phyloP scores from a whole-genome alignment of 1,284 basidiomycete species.

The Salmacisia buchloeana region DNA sequence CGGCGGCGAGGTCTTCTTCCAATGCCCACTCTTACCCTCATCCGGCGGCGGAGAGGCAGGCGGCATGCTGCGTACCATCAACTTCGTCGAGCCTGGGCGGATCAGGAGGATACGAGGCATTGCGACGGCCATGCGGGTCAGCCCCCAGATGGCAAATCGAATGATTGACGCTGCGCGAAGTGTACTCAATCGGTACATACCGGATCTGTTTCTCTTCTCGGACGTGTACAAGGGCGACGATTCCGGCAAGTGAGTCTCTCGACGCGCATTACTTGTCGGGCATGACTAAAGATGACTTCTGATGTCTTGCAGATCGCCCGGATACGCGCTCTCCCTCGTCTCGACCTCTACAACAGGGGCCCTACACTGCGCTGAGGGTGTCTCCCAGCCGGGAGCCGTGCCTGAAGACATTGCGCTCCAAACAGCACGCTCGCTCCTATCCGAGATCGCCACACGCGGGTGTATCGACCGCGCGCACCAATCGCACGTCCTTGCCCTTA shows the following conservation, averaged over 20 bases:
- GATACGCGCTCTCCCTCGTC: conserved; percentile 84
- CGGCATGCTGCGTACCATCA: conserved; percentile 54
- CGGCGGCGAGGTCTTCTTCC: conserved; percentile 85
- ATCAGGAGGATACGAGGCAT: conserved; percentile 92
- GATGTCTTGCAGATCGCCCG: conserved; percentile 62
- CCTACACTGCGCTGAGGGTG: conserved; percentile 78
- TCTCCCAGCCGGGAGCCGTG: conserved; percentile 55
- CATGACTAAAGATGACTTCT: too few relatives aligned
- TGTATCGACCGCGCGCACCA: conserved; percentile 90
- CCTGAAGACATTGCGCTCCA: conserved; percentile 86
- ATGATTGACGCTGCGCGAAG: conserved; percentile 91
- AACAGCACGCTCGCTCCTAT: conserved; percentile 71
- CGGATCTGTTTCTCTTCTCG: conserved; percentile 95
- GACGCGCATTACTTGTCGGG: too few relatives aligned
- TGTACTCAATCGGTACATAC: conserved; percentile 89
- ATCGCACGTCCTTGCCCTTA: conserved; percentile 76
- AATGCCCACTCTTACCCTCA: conserved; percentile 87
- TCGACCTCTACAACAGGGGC: conserved; percentile 88
- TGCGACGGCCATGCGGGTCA: conserved; percentile 70
- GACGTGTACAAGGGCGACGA: conserved; percentile 98
- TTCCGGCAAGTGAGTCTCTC: conserved; percentile 69
- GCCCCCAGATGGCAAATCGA: conserved; percentile 92
- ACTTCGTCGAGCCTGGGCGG: conserved; percentile 83
- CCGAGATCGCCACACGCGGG: conserved; percentile 74
- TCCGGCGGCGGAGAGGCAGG: conserved; percentile 52